Percentiles rank a stretch among this genome's conserved stretches.
These are phyloP conservation scores for Telopea speciosissima DNA, from an alignment of 177 flowering plant genomes.

Conservation along the genomic window DNA sequence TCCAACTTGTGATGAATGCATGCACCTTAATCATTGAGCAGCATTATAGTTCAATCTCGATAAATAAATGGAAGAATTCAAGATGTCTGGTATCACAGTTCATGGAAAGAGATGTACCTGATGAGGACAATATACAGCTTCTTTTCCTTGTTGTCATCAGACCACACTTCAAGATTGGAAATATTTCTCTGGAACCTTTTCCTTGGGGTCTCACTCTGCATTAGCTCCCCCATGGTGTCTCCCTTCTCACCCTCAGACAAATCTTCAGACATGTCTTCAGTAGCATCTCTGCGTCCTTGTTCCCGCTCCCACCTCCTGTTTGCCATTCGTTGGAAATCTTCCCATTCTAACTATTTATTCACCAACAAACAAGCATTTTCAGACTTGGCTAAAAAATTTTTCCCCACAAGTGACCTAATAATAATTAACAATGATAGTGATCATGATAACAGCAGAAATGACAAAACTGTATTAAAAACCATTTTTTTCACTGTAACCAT, in stretches of 20 bases:
- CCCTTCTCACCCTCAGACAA: slow-evolving; percentile 89
- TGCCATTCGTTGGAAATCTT: slow-evolving; percentile 56
- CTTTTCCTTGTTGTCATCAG: slow-evolving; percentile 79
- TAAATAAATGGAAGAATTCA: neutral
- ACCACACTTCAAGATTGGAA: slow-evolving; percentile 77
- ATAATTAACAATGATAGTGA: too few species aligned
- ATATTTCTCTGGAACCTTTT: slow-evolving; percentile 49
- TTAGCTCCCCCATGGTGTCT: slow-evolving; percentile 47
- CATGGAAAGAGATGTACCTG: slow-evolving; percentile 40
- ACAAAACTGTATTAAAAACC: too few species aligned
- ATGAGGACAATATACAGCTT: slow-evolving; percentile 83
- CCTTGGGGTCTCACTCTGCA: slow-evolving; percentile 51
- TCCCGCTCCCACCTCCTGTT: slow-evolving; percentile 77
- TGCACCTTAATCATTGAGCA: neutral
- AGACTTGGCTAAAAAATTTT: neutral
- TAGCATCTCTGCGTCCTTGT: slow-evolving; percentile 79
- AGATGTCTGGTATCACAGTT: neutral
- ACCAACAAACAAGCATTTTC: neutral
- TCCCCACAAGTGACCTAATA: neutral
- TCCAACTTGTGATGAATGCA: neutral
- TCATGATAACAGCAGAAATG: neutral
- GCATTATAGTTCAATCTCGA: neutral
- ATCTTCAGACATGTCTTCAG: slow-evolving; percentile 94
- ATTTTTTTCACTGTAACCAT: neutral
- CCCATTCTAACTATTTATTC: slow-evolving; percentile 64